Evolutionary conservation across 805 yeast genomes (phyloP), one percentile per base, ranked within the genome.

Genomic region (Hanseniaspora meyeri): DNA sequence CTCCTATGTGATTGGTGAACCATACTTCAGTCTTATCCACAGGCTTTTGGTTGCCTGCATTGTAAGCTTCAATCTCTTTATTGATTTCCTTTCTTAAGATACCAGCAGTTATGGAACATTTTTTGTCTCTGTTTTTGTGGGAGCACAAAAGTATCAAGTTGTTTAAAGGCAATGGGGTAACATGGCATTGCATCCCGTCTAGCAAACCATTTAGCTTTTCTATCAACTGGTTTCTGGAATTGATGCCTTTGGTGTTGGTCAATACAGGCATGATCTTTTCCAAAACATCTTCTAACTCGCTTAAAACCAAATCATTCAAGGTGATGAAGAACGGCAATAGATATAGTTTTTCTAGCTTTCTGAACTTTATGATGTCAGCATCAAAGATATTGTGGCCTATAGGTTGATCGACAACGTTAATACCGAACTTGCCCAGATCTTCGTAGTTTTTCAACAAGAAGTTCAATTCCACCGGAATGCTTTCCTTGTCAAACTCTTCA

Each of bases 41-140:
- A 8, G 34, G 9, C 4, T 34, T 32, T 37, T 31, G 17, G 16
- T 39, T 27, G 3, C 8, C 6, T 2, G 11, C 11, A 38, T 55
- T 49, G 32, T 42, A 49, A 6, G 11, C 20, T 11, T 42, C 52
- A 20, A 55, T 36, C 27, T 55, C 43, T n/a, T 76, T 66, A 48
- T 88, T 95, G 67, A 91, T 79, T 59, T 85, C 88, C 61, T 79
- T 82, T 65, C 82, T 84, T 82, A 91, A 77, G 39, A 87, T 77
- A 14, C 97, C 97, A 0, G 97, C 97, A 1, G 97, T 87, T 49
- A 88, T 74, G 50, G 96, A 97, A 70, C 98, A 91, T 59, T 91
- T 74, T 67, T 88, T 90, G 66, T 91, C 98, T 68, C 97, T 81
- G 11, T 95, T 87, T 51, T 76, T 75, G 69, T 91, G 98, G 0